Base-by-base conservation (phyloP, 345 rosid genomes). In the Diplotaxis tenuifolia region DNA sequence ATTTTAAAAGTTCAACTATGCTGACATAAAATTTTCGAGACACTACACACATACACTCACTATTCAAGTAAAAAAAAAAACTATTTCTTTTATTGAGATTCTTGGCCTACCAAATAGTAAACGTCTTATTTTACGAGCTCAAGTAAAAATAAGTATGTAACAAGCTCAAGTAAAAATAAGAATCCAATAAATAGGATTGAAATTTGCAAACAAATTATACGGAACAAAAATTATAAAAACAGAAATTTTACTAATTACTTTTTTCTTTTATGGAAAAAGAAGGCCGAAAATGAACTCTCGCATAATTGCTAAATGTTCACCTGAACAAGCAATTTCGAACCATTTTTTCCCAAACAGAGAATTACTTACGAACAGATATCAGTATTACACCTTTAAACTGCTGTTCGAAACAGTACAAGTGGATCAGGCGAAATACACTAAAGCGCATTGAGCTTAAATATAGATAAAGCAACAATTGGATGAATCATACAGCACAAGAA, bases 401-500 rank as follows among this genome's bases (percentile, higher is more conserved):
- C 57, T 52, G 34, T 56, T 70, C 22, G 66, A 76, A 70, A 34
- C 21, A 42, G 20, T n/a, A 69, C 57, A 68, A 62, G 25, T 21
- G 20, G 34, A 40, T 40, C 65, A 62, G 5, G 29, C 7, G 22
- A 76, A 67, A 62, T 20, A 40, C 71, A 56, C 23, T 56, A n/a
- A 63, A 7, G 1, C 9, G 32, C 55, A 14, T 3, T 63, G 71
- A 64, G 36, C 75, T 15, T 49, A 57, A 71, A 49, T 49, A 9
- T 25, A 70, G n/a, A 49, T 23, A 23, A 71, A 56, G 47, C n/a
- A 71, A 58, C 40, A 70, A 23, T 47, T 47, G 56, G 36, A 71
- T 71, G 67, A 58, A 36, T 20, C 64, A 70, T n/a, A 70, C 38
- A 71, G 47, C 59, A 60, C 69, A 67, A 62, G 67, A 27, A 59